Evolutionary conservation across 768 basidiomycete species (phyloP), one percentile per base, ranked within the genome.

Genomic region (Collybiopsis luxurians): DNA sequence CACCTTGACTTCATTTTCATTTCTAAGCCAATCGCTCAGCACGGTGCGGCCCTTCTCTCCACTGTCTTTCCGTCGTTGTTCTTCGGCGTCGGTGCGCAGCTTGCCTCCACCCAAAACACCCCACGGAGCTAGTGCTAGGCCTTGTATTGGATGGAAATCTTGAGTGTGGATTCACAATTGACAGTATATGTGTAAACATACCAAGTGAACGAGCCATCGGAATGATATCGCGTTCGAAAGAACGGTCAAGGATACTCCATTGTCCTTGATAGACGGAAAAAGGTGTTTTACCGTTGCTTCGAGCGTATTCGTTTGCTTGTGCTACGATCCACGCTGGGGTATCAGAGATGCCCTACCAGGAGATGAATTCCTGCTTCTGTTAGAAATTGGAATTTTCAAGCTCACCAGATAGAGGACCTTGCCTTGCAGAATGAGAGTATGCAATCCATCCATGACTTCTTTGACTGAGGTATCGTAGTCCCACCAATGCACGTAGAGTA

Each of bases 261-360:
- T 51, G 53, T 31, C 76, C 77, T 55, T 74, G 76, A 64, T 77
- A 81, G 36, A 79, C 67, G 13, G 69, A 69, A 61, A 80, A 80
- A 12, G 75, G 78, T 10, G 76, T 67, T 57, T 76, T 69, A 5
- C 73, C 78, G 55, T 30, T 19, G 49, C 9, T 4, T n/a, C 31
- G n/a, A 31, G 49, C 49, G 30, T 51, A 51, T n/a, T 48, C 75
- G 70, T 42, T 71, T 2, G 70, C 70, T 39, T 66, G 63, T 26
- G 70, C 43, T 15, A 75, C 75, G 11, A 75, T 49, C 73, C 74
- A 76, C 7, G 74, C 75, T 0, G 74, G 73, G 11, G 64, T 60
- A 48, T 73, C 70, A 11, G 63, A 64, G 31, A 63, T 60, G 9
- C 63, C 63, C 62, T 51, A 23, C 15, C 30, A 36, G n/a, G n/a